Evolutionary conservation across 2,329 filamentous ascomycete species (phyloP).

Genomic region (Meredithiella fracta): DNA sequence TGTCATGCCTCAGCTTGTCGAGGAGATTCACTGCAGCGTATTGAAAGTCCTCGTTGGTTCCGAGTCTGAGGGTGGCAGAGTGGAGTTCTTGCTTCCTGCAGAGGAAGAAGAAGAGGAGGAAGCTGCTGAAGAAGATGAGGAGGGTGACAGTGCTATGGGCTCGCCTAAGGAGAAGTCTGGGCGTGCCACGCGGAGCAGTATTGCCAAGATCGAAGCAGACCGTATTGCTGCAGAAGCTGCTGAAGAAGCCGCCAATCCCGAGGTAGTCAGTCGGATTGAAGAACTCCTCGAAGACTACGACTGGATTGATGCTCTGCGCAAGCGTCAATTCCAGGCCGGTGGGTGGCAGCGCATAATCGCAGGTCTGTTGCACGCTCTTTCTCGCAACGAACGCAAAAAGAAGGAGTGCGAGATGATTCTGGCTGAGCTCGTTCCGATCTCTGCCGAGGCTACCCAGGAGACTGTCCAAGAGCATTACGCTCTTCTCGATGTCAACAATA

Average conservation of each 20-base stretch:
- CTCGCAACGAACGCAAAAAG: conserved; percentile 53
- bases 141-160: conserved; percentile 34
- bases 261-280: conserved; percentile 48
- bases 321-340: conserved; percentile 71
- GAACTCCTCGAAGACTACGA: conserved; percentile 59
- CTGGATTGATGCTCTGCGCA: conserved; percentile 73
- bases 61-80: conserved; percentile 57
- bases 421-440: conserved; percentile 61
- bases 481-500: conserved; percentile 64
- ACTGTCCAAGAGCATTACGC: conserved; percentile 59
- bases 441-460: conserved; percentile 57
- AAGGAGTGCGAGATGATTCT: conserved; percentile 65
- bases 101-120: conserved; percentile 50
- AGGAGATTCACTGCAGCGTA: conserved; percentile 82
- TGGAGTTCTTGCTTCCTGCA: conserved; percentile 64
- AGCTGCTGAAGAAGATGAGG: conserved; percentile 39
- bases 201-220: conserved; percentile 66
- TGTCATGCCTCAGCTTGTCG: conserved; percentile 65
- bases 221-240: conserved; percentile 43
- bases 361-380: conserved; percentile 71
- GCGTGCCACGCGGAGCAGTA: conserved; percentile 69
- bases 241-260: conserved; percentile 30
- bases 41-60: conserved; percentile 71
- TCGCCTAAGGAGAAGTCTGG: conserved; percentile 49
- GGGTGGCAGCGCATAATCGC: conserved; percentile 87